These are phyloP conservation scores for Neurospora hispaniola DNA, from an alignment of 495 filamentous ascomycete species.

Conservation along the genomic window DNA sequence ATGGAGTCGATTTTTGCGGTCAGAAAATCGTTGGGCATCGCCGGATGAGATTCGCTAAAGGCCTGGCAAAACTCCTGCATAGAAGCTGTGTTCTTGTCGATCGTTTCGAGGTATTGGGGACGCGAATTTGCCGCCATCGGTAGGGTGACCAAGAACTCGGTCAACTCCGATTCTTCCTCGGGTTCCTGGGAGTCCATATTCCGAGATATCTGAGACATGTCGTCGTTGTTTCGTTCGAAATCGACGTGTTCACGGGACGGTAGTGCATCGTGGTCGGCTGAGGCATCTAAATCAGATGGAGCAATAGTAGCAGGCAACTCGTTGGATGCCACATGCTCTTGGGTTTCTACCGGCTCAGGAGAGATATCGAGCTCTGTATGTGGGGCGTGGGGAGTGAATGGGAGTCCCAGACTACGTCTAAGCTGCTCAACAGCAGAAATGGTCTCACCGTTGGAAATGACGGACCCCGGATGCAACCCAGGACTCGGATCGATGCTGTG, in stretches of 20 bases:
- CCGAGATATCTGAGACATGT: not conserved
- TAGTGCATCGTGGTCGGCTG: conserved; percentile 19
- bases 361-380: not conserved
- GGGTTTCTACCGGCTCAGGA: not conserved
- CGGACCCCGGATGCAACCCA: not conserved
- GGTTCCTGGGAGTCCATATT: not conserved
- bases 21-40: conserved; percentile 15
- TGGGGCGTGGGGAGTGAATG: not conserved
- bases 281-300: conserved; percentile 26
- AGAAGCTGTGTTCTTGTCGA: conserved; percentile 23
- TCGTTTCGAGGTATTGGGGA: conserved; percentile 27
- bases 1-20: conserved; percentile 26
- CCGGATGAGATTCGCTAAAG: conserved; percentile 12
- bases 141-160: conserved; percentile 28
- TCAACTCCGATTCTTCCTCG: conserved; percentile 5
- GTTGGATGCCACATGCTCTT: not conserved
- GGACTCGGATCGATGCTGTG: conserved; percentile 3
- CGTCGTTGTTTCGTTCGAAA: not conserved
- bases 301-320: conserved; percentile 24
- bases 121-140: conserved; percentile 29
- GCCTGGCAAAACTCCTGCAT: conserved; percentile 24
- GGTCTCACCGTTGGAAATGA: not conserved
- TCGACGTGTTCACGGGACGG: conserved; percentile 5
- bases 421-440: conserved; percentile 7
- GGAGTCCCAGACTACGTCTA: conserved; percentile 1